phyloP scores from a whole-genome alignment of 306 rosid species.

The Vigna unguiculata region DNA sequence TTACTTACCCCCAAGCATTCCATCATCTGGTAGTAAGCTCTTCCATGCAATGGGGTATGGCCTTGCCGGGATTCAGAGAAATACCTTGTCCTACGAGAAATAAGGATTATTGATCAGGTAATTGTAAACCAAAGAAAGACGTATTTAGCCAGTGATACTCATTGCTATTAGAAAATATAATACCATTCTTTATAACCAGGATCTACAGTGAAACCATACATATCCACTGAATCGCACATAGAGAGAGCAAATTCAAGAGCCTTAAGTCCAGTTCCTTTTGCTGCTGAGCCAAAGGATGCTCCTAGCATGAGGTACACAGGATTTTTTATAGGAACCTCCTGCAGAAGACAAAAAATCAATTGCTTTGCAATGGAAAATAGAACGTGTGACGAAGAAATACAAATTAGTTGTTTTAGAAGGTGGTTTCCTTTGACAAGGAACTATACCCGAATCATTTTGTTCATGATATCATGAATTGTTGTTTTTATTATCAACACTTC shows the following conservation, averaged over 20 bases:
- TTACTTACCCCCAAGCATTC: conserved; percentile 97
- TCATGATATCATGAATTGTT: conserved; percentile 94
- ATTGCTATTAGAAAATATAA: conserved; percentile 24
- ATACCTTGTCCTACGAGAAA: conserved; percentile 84
- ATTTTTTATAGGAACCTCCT: conserved; percentile 91
- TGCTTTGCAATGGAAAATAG: conserved; percentile 34
- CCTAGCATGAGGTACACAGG: conserved; percentile 96
- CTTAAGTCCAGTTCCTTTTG: conserved; percentile 99
- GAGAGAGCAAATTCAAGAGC: conserved; percentile 99
- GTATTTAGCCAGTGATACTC: conserved; percentile 26
- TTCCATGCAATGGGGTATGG: conserved; percentile 95
- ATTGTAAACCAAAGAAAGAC: conserved; percentile 31
- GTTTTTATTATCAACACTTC: conserved; percentile 92
- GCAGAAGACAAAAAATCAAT: conserved; percentile 56
- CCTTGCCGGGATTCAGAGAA: conserved; percentile 99
- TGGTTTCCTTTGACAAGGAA: conserved; percentile 27
- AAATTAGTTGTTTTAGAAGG: conserved; percentile 24
- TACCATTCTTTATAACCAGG: conserved; percentile 99
- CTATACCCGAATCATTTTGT: conserved; percentile 81
- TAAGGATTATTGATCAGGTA: conserved; percentile 37
- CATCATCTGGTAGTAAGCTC: conserved; percentile 98
- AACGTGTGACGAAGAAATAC: conserved; percentile 23
- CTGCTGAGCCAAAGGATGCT: conserved; percentile 96
- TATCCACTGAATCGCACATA: conserved; percentile 93
- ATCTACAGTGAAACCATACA: conserved; percentile 99